These are phyloP conservation scores for Chaetothyriales sp. DNA, from an alignment of 2,329 filamentous ascomycete species.

Conservation along the genomic window DNA sequence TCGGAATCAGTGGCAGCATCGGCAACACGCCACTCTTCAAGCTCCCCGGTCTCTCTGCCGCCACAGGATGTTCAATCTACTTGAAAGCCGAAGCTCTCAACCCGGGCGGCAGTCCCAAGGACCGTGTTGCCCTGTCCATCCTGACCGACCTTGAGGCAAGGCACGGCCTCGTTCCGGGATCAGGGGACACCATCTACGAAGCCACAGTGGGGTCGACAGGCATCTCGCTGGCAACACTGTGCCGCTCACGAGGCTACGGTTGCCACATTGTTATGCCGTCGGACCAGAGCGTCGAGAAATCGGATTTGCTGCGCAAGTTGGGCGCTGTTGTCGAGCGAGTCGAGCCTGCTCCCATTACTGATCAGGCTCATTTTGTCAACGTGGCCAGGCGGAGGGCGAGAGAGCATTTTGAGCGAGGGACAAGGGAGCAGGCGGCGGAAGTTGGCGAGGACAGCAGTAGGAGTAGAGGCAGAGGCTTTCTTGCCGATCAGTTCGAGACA, in stretches of 20 bases:
- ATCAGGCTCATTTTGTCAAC: conserved; percentile 87
- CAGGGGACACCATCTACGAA: conserved; percentile 92
- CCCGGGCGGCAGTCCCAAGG: conserved; percentile 85
- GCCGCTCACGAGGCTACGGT: conserved; percentile 72
- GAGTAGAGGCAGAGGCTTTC: conserved; percentile 64
- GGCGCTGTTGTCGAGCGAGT: conserved; percentile 89
- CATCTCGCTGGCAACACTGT: conserved; percentile 81
- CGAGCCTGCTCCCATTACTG: conserved; percentile 81
- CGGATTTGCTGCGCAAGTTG: conserved; percentile 70
- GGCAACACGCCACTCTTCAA: conserved; percentile 81
- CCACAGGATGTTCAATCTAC: conserved; percentile 75
- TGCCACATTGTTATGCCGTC: conserved; percentile 96
- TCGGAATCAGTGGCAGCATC: conserved; percentile 77
- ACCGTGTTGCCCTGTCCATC: conserved; percentile 82
- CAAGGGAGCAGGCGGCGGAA: neutral
- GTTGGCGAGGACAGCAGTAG: conserved; percentile 20
- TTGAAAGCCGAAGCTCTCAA: conserved; percentile 96
- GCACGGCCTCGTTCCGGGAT: conserved; percentile 59
- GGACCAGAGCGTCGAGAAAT: conserved; percentile 80
- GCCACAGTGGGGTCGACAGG: conserved; percentile 93
- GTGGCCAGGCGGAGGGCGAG: conserved; percentile 60
- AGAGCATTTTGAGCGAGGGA: conserved; percentile 40
- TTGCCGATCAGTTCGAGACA: conserved; percentile 93
- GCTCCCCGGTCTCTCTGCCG: conserved; percentile 70
- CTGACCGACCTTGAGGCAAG: conserved; percentile 66